Base-by-base conservation (phyloP, 1,284 basidiomycete species). In the Rugosomyces carneus region DNA sequence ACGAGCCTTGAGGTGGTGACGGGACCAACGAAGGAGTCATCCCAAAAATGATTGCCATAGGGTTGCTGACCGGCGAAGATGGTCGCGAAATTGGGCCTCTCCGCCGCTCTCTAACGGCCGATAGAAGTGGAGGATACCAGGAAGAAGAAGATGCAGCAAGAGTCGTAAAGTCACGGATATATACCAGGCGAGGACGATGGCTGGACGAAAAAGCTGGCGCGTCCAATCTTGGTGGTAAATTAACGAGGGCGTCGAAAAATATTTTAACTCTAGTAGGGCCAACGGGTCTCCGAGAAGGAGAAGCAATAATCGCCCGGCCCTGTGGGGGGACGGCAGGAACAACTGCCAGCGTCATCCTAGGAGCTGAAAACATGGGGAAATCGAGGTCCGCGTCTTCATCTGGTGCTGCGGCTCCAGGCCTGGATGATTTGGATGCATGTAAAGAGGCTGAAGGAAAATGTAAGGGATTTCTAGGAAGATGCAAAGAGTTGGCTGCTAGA, bases 21-120 rank as follows among this genome's bases (percentile, higher is more conserved):
- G 76, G 71, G 10, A 79, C 66, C 11, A 92, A 65, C 1, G 87
- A 70, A 9, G 91, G 90, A 0, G 87, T 83, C 55, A 89, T 80
- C 16, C 89, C 89, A 56, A 93, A 85, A 4, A 94, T 71, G 37
- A 93, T 86, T 2, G 83, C 80, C 53, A 84, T 87, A 1, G 89
- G 87, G 59, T 78, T 80, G 21, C 65, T 54, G 6, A 84, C 75
- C 3, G 80, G 74, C 10, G 78, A 75, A 4, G 73, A 71, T 13
- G 77, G 70, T 34, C 75, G 69, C 1, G 76, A 68, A 13, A 81
- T 68, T 3, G 77, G 68, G 1, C 83, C 79, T 54, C 78, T 75
- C 20, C 90, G 76, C 26, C 87, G 76, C 47, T 81, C 72, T 40
- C 82, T 80, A 6, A 93, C 85, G 6, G 89, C 84, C 34, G 80